These are phyloP conservation scores for Kodamaea fukazawae DNA, from an alignment of 805 yeast genomes.

Conservation along the genomic window DNA sequence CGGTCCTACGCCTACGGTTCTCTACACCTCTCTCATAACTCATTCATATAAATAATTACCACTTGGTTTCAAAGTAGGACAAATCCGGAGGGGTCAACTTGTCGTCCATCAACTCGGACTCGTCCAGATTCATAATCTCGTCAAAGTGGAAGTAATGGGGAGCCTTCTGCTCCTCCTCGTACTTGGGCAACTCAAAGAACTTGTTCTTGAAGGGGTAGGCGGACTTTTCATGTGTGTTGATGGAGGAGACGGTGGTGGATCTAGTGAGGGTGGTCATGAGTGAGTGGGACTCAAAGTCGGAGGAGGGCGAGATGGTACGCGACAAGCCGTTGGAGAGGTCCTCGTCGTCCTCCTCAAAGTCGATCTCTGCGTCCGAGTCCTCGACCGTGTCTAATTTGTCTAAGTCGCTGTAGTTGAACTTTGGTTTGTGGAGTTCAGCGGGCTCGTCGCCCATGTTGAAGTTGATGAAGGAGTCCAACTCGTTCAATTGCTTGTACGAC, in stretches of 20 bases:
- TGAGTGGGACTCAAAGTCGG: conserved; percentile 29
- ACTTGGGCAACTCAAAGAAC: conserved; percentile 35
- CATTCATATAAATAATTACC: too few relatives aligned
- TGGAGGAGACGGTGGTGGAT: conserved; percentile 37
- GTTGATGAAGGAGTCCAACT: conserved; percentile 23
- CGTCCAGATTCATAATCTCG: conserved; percentile 13
- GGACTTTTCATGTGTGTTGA: conserved; percentile 13
- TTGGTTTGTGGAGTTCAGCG: conserved; percentile 4
- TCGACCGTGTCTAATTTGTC: conserved; percentile 16
- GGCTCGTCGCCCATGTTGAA: conserved; percentile 15
- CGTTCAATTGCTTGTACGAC: conserved; percentile 15
- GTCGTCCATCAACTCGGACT: too few relatives aligned
- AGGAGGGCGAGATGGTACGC: conserved; percentile 38
- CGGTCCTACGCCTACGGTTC: too few relatives aligned
- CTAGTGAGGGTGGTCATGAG: conserved; percentile 41
- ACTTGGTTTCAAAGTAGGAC: too few relatives aligned
- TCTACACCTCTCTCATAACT: too few relatives aligned
- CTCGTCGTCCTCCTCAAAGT: conserved; percentile 26
- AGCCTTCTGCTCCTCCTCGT: conserved; percentile 17
- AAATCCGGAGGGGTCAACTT: too few relatives aligned
- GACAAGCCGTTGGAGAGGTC: conserved; percentile 28
- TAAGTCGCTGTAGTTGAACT: conserved; percentile 15
- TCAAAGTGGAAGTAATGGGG: conserved; percentile 20
- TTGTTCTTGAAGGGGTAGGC: conserved; percentile 16
- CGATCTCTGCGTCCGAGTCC: conserved; percentile 19